phyloP scores from a whole-genome alignment of 2,329 filamentous ascomycete species.

The Arthrobotrys sinensis region DNA sequence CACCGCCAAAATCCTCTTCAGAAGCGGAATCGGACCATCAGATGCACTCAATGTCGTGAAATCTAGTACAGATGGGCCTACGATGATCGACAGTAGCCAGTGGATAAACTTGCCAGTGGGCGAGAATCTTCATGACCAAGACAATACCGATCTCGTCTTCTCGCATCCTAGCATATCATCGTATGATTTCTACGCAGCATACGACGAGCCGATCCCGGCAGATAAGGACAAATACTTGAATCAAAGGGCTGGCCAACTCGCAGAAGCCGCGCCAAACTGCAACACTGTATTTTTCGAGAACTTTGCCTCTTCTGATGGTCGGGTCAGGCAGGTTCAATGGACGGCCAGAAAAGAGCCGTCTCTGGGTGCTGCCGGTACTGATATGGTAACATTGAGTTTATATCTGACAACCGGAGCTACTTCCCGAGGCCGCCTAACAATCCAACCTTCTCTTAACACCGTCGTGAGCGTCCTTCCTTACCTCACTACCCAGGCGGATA shows the following conservation, averaged over 20 bases:
- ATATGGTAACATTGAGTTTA: constrained; percentile 70
- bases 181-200: constrained; percentile 79
- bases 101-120: constrained; percentile 76
- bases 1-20: constrained; percentile 78
- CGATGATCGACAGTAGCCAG: constrained; percentile 71
- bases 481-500: constrained; percentile 74
- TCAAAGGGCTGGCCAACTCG: constrained; percentile 71
- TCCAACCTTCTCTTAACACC: constrained; percentile 67
- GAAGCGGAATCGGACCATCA: constrained; percentile 78
- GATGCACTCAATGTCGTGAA: constrained; percentile 71
- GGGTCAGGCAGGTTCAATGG: constrained; percentile 77
- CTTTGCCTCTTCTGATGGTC: constrained; percentile 71
- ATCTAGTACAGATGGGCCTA: constrained; percentile 70
- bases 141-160: constrained; percentile 73
- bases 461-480: constrained; percentile 75
- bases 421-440: constrained; percentile 70
- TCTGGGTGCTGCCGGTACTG: constrained; percentile 68
- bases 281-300: constrained; percentile 64
- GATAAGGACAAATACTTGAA: constrained; percentile 71
- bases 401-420: constrained; percentile 72
- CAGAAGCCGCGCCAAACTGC: constrained; percentile 70
- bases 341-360: constrained; percentile 76
- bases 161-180: constrained; percentile 72
- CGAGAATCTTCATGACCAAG: constrained; percentile 74
- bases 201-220: constrained; percentile 68